phyloP scores from a whole-genome alignment of 2,329 filamentous ascomycete genomes.

The Tolypocladium nubicola region DNA sequence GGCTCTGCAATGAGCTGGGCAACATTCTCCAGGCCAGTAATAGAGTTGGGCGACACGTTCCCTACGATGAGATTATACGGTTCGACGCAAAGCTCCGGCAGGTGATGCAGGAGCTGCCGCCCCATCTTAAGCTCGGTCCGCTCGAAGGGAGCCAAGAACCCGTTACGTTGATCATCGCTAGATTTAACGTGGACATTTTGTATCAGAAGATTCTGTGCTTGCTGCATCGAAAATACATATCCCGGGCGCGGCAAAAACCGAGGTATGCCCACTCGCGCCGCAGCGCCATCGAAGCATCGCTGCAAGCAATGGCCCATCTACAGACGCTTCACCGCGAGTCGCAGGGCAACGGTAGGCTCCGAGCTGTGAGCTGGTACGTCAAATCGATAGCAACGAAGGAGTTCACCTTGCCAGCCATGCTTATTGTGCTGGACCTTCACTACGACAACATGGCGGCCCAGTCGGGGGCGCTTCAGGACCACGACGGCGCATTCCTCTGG shows the following conservation, averaged over 20 bases:
- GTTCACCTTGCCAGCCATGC: slow-evolving; percentile 76
- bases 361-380: slow-evolving; percentile 68
- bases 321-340: slow-evolving; percentile 66
- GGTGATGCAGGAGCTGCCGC: slow-evolving; percentile 58
- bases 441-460: slow-evolving; percentile 45
- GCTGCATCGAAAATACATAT: slow-evolving; percentile 78
- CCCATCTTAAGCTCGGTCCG: slow-evolving; percentile 65
- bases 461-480: slow-evolving; percentile 26
- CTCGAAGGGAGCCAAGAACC: slow-evolving; percentile 71
- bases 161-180: slow-evolving; percentile 74
- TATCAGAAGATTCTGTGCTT: slow-evolving; percentile 85
- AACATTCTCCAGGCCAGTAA: slow-evolving; percentile 58
- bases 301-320: slow-evolving; percentile 72
- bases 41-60: slow-evolving; percentile 40
- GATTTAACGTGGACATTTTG: slow-evolving; percentile 73
- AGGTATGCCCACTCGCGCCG: slow-evolving; percentile 77
- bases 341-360: slow-evolving; percentile 58
- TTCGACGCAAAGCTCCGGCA: slow-evolving; percentile 52
- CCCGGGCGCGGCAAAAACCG: slow-evolving; percentile 65
- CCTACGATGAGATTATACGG: slow-evolving; percentile 55
- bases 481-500: slow-evolving; percentile 43
- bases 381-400: slow-evolving; percentile 73
- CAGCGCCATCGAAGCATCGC: slow-evolving; percentile 75
- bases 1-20: slow-evolving; percentile 57
- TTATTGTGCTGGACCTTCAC: slow-evolving; percentile 74